Percentiles rank a stretch among this genome's conserved stretches.
Conservation (phyloP, 2,329 filamentous ascomycete genomes). For the Talaromyces sp. region DNA sequence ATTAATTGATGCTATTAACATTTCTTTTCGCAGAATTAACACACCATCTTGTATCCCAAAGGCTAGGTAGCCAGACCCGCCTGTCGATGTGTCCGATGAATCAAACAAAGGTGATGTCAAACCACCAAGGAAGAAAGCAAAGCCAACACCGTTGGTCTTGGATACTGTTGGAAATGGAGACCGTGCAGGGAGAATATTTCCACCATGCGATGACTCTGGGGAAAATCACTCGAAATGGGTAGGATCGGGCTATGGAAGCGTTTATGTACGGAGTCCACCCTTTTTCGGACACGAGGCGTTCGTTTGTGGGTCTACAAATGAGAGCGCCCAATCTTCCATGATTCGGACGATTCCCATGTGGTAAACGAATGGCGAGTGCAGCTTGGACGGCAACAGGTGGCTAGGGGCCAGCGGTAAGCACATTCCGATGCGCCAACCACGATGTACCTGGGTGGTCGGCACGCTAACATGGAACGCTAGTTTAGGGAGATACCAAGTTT, state of each 20-base stretch:
- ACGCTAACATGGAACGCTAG: conserved; percentile 17
- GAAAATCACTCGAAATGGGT: conserved; percentile 5
- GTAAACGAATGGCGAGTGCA: conserved; percentile 9
- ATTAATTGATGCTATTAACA: not conserved
- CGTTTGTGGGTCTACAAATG: conserved; percentile 11
- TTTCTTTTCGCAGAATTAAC: not conserved
- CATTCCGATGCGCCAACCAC: conserved; percentile 6
- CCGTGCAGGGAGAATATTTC: not conserved
- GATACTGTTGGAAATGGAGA: not conserved
- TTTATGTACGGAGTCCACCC: conserved; percentile 15
- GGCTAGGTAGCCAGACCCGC: not conserved
- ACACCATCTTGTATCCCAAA: conserved; percentile 10
- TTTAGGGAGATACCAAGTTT: not conserved
- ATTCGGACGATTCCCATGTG: conserved; percentile 9
- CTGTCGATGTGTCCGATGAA: not conserved
- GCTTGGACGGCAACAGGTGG: conserved; percentile 6
- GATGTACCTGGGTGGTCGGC: conserved; percentile 9
- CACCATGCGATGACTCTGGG: conserved; percentile 1
- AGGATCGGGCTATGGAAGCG: conserved; percentile 5
- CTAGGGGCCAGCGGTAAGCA: conserved; percentile 15
- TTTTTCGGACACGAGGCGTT: not conserved
- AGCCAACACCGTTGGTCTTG: not conserved
- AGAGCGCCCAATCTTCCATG: not conserved
- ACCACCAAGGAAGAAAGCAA: not conserved
- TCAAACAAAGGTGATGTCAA: not conserved